A percentile compares a stretch with the other conserved stretches of the same genome.
Evolutionary conservation across 1,139 yeast species (phyloP).

Genomic region (Eremothecium gossypii): DNA sequence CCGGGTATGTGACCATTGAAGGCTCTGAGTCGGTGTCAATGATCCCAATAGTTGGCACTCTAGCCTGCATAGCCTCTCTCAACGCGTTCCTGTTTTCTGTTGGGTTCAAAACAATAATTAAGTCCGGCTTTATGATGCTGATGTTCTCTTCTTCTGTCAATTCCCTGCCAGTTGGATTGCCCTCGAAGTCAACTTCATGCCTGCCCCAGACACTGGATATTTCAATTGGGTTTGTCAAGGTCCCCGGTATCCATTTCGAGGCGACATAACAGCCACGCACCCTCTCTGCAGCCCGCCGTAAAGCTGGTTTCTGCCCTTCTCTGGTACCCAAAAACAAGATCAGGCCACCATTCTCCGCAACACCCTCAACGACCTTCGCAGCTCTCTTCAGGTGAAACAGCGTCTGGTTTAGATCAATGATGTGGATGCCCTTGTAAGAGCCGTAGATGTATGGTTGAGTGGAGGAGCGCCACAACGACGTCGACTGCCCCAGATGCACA

Average conservation of each 20-base stretch:
- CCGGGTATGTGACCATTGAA: slow-evolving; percentile 78
- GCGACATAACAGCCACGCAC: slow-evolving; percentile 74
- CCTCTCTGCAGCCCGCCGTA: slow-evolving; percentile 73
- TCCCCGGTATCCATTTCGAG: slow-evolving; percentile 91
- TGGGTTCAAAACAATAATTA: slow-evolving; percentile 80
- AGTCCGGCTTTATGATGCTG: slow-evolving; percentile 68
- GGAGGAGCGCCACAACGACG: slow-evolving; percentile 68
- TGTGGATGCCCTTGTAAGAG: slow-evolving; percentile 76
- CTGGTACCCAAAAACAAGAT: slow-evolving; percentile 79
- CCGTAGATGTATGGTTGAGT: slow-evolving; percentile 87
- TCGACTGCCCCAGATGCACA: slow-evolving; percentile 88
- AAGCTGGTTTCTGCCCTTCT: slow-evolving; percentile 63
- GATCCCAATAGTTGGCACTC: slow-evolving; percentile 89
- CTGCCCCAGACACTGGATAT: slow-evolving; percentile 51
- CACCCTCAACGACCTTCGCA: slow-evolving; percentile 66
- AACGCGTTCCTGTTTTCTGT: slow-evolving; percentile 77
- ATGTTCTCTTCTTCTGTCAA: slow-evolving; percentile 39
- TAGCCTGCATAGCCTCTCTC: slow-evolving; percentile 68
- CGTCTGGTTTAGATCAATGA: slow-evolving; percentile 84
- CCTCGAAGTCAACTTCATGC: slow-evolving; percentile 61
- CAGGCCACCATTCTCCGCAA: slow-evolving; percentile 77
- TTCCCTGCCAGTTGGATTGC: slow-evolving; percentile 49
- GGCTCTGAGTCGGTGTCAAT: slow-evolving; percentile 94
- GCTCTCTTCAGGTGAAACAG: slow-evolving; percentile 69
- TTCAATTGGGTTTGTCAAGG: slow-evolving; percentile 75